These are phyloP conservation scores for Serendipita vermifera DNA, from an alignment of 768 basidiomycete species.

Conservation along the genomic window DNA sequence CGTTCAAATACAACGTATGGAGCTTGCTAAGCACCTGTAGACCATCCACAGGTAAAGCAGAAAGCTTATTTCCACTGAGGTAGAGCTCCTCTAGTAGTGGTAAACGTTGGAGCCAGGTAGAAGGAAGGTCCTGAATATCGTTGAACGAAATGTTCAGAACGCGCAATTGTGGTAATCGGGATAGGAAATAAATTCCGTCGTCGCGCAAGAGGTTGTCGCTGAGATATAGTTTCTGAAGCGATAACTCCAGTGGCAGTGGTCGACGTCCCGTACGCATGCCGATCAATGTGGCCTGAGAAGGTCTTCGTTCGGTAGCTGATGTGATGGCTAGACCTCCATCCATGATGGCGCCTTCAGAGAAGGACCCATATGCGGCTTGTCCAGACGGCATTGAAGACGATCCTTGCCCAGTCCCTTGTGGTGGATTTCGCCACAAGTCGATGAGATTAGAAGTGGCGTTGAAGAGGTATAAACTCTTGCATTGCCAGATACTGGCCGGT, in stretches of 20 bases:
- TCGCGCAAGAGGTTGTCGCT: slow-evolving; percentile 83
- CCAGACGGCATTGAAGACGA: slow-evolving; percentile 4
- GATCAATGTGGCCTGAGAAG: slow-evolving; percentile 27
- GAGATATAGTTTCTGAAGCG: slow-evolving; percentile 67
- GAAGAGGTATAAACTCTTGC: slow-evolving; percentile 52
- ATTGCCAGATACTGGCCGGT: slow-evolving; percentile 71
- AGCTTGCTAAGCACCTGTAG: slow-evolving; percentile 56
- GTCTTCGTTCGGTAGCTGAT: slow-evolving; percentile 29
- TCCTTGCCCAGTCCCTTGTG: slow-evolving; percentile 21
- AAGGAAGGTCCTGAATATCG: slow-evolving; percentile 78
- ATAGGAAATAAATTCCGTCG: slow-evolving; percentile 61
- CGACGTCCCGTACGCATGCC: slow-evolving; percentile 17
- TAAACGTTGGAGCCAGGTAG: slow-evolving; percentile 59
- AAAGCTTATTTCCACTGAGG: slow-evolving; percentile 88
- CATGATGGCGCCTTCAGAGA: background rate
- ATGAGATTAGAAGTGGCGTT: slow-evolving; percentile 86
- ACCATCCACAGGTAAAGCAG: slow-evolving; percentile 81
- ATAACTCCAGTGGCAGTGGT: slow-evolving; percentile 49
- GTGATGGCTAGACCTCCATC: background rate
- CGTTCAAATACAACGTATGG: slow-evolving; percentile 74
- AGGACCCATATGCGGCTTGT: background rate
- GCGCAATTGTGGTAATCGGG: slow-evolving; percentile 59
- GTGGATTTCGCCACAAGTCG: slow-evolving; percentile 56
- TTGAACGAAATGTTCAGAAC: slow-evolving; percentile 93
- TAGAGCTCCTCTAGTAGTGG: slow-evolving; percentile 70